Conservation (phyloP, 2,329 filamentous ascomycete genomes). For the Xylariaceae sp. region DNA sequence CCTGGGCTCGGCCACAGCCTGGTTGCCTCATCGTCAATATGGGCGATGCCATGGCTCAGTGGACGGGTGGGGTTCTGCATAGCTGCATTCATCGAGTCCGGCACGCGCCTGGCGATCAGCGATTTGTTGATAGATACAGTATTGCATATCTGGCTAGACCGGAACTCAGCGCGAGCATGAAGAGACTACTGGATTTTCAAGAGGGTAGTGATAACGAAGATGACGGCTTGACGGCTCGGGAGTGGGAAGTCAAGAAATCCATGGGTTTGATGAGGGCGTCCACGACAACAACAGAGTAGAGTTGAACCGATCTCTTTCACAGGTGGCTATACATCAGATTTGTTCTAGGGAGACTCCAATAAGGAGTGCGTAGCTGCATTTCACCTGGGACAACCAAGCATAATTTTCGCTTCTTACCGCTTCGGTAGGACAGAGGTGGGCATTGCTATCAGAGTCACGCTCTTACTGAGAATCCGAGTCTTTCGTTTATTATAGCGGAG, state of each 20-base stretch:
- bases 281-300: too few relatives aligned
- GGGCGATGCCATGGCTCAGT: conserved; percentile 24
- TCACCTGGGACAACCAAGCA: too few relatives aligned
- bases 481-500: too few relatives aligned
- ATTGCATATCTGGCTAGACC: conserved; percentile 13
- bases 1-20: conserved; percentile 24
- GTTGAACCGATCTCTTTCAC: too few relatives aligned
- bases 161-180: conserved; percentile 19
- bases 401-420: too few relatives aligned
- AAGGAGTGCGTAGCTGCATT: too few relatives aligned
- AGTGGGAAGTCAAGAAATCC: conserved; percentile 15
- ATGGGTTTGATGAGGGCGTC: neutral
- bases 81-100: conserved; percentile 27
- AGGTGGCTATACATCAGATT: too few relatives aligned
- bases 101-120: conserved; percentile 17
- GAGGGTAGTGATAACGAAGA: conserved; percentile 1
- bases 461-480: too few relatives aligned
- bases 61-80: conserved; percentile 23
- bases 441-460: too few relatives aligned
- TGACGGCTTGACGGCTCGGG: conserved; percentile 10
- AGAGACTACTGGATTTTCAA: conserved; percentile 1
- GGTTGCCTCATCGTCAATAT: conserved; percentile 28
- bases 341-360: too few relatives aligned
- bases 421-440: too few relatives aligned
- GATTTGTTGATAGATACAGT: conserved; percentile 22